Conservation (phyloP, 371 early-diverging fungal species). For the Mortierella sp. region DNA sequence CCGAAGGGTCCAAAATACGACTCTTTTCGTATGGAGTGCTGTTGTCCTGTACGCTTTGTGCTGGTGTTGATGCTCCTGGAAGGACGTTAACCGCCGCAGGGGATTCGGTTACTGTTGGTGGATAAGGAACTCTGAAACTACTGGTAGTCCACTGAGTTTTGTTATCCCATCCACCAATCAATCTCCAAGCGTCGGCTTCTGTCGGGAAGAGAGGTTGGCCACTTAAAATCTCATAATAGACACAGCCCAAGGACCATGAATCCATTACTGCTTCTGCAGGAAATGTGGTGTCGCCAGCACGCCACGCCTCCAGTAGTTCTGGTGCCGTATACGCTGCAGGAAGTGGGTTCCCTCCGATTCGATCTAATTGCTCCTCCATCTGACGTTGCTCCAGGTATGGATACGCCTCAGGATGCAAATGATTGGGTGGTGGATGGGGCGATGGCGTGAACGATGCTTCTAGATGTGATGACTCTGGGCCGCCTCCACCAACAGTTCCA, state of each 20-base stretch:
- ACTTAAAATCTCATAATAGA: constrained; percentile 48
- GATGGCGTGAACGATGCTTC: neutral
- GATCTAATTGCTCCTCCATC: constrained; percentile 30
- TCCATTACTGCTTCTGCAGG: constrained; percentile 53
- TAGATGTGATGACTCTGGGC: neutral
- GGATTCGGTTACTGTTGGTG: constrained; percentile 14
- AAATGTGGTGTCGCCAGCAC: constrained; percentile 36
- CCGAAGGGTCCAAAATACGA: constrained; percentile 43
- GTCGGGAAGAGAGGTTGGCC: constrained; percentile 40
- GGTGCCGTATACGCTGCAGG: constrained; percentile 52
- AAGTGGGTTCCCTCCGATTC: constrained; percentile 49
- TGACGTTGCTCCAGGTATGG: constrained; percentile 42
- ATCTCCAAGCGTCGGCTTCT: constrained; percentile 47
- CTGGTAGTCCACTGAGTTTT: constrained; percentile 12
- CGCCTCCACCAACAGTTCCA: constrained; percentile 26
- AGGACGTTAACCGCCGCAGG: neutral
- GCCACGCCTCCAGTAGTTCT: constrained; percentile 54
- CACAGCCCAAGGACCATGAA: constrained; percentile 51
- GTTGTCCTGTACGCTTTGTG: constrained; percentile 2
- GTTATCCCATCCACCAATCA: constrained; percentile 50
- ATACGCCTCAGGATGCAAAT: constrained; percentile 23
- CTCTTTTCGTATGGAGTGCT: constrained; percentile 25
- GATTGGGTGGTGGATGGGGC: constrained; percentile 26
- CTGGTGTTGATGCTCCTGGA: neutral
- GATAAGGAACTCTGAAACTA: constrained; percentile 37